These are phyloP conservation scores for Coniochaeta sp. DNA, from an alignment of 2,329 filamentous ascomycete genomes.

Conservation along the genomic window DNA sequence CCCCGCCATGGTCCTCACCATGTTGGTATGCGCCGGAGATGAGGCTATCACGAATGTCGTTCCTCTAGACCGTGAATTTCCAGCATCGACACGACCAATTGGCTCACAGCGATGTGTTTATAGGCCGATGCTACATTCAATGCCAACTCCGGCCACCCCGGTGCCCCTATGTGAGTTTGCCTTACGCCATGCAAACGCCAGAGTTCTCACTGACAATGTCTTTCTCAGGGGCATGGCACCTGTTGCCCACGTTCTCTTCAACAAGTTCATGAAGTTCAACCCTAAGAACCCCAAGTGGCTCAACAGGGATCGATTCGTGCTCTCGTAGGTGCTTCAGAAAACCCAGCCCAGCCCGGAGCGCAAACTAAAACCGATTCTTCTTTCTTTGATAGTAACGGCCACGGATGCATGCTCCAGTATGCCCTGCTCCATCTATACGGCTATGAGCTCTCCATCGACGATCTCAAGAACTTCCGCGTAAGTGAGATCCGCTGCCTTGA, in stretches of 20 bases:
- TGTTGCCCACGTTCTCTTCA: constrained; percentile 92
- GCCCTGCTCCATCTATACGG: constrained; percentile 94
- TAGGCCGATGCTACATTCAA: constrained; percentile 96
- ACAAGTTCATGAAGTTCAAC: constrained; percentile 99
- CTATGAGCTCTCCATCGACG: constrained; percentile 78
- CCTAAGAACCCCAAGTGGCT: constrained; percentile 97
- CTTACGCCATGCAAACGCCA: neutral
- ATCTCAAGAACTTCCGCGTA: constrained; percentile 95
- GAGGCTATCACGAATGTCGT: neutral
- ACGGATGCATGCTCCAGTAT: constrained; percentile 99
- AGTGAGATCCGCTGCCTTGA: constrained; percentile 27
- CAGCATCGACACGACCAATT: constrained; percentile 4
- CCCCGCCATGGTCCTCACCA: constrained; percentile 9
- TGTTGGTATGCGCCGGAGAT: constrained; percentile 14
- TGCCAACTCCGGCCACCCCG: constrained; percentile 97
- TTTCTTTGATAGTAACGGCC: constrained; percentile 66
- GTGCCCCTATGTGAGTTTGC: constrained; percentile 83
- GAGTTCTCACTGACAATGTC: constrained; percentile 20
- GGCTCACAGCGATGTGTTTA: constrained; percentile 12
- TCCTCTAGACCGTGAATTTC: neutral
- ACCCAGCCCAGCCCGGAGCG: neutral
- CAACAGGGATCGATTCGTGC: constrained; percentile 97
- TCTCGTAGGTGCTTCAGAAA: constrained; percentile 67
- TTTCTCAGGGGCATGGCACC: constrained; percentile 72
- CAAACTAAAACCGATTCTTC: neutral